A percentile compares a stretch with the other conserved stretches of the same genome.
Evolutionary conservation across 2,329 filamentous ascomycete genomes (phyloP).

Genomic region (Pestalotiopsis sp.): DNA sequence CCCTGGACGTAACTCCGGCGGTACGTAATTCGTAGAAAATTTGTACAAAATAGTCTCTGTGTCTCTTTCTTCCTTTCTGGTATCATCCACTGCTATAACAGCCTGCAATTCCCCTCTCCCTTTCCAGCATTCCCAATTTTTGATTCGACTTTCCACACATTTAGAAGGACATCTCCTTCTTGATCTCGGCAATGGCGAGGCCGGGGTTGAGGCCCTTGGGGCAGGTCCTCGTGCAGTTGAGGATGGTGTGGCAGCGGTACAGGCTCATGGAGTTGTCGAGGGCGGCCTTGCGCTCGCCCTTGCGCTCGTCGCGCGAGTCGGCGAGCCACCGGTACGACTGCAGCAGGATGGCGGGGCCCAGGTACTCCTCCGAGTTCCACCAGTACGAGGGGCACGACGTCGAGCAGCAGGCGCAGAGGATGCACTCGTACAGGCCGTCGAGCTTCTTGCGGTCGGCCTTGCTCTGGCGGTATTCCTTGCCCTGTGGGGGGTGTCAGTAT

Average conservation of each 20-base stretch:
- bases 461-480: conserved; percentile 87
- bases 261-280: conserved; percentile 99
- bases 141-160: not conserved
- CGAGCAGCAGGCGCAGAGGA: conserved; percentile 98
- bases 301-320: conserved; percentile 92
- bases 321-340: conserved; percentile 98
- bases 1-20: conserved; percentile 13
- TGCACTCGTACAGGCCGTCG: conserved; percentile 98
- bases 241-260: conserved; percentile 98
- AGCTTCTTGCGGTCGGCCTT: conserved; percentile 95
- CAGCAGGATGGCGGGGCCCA: conserved; percentile 92
- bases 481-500: conserved; percentile 49
- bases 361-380: conserved; percentile 99
- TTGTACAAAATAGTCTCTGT: conserved; percentile 14
- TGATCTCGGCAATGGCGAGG: conserved; percentile 94
- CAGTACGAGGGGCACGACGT: conserved; percentile 99
- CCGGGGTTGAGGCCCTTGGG: conserved; percentile 98
- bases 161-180: conserved; percentile 86
- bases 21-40: conserved; percentile 16
- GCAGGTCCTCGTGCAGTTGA: conserved; percentile 97
- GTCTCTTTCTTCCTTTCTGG: not conserved
- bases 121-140: not conserved
- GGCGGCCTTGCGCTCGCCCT: conserved; percentile 81
- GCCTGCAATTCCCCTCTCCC: not conserved
- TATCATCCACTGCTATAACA: conserved; percentile 1